Evolutionary conservation across 345 rosid species (phyloP), one percentile per base, ranked within the genome.

Genomic region (Noccaea caerulescens): DNA sequence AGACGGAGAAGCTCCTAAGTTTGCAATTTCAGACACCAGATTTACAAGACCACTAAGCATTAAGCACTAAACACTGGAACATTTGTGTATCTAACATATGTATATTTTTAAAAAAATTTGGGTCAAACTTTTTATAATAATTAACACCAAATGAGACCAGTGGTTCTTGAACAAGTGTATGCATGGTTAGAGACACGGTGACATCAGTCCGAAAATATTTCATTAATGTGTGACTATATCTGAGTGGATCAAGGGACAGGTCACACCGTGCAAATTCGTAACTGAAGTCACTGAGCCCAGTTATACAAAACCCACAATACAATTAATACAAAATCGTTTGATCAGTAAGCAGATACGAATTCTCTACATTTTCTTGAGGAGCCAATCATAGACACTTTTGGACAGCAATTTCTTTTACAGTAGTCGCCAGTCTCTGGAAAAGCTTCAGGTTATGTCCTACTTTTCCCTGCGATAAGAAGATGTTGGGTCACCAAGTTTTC

Each of bases 351-450:
- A 57, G 18, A 59, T 23, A 58, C n/a, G 62, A 33, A 36, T 36
- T 57, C 13, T 16, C 62, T 44, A 71, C 62, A 23, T 20, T 52
- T 43, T 43, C 39, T 13, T 44, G 38, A 47, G 27, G 32, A 69
- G n/a, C 32, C 10, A 30, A 9, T 60, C 68, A 74, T 25, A 27
- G 7, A 54, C 39, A 69, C 43, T 82, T 88, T 59, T 84, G 90
- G 70, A 91, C 80, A 12, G 87, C 74, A 76, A 83, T 73, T 83
- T 91, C 99, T 79, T 94, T 85, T 9, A 94, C 87, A 4, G 91
- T 83, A 10, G 85, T 61, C 42, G 88, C 96, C 57, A 89, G 78
- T 74, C 99, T 82, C 13, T 81, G 79, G 79, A 94, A 94, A 58
- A 94, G 82, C 82, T 86, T 94, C 14, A 91, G 86, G 78, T 82